Conservation (phyloP, 1,284 basidiomycete genomes). For the Hemileia vastatrix region DNA sequence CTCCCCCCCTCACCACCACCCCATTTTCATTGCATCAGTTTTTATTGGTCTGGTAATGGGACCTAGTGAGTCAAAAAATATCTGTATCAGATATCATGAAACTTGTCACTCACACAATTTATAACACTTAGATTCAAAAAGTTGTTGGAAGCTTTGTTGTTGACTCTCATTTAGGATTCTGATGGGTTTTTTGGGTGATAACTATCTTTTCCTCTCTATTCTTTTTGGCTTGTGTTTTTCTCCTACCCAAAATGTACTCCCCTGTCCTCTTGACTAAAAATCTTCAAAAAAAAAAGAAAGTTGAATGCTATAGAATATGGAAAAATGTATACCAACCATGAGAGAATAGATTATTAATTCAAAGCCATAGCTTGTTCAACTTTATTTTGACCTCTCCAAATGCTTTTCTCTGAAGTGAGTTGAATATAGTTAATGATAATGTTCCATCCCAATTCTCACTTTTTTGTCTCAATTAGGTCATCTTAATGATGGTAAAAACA, state of each 20-base stretch:
- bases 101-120: not conserved
- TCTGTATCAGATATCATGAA: not conserved
- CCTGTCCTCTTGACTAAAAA: conserved; percentile 50
- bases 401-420: conserved; percentile 53
- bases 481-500: conserved; percentile 57
- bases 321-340: conserved; percentile 54
- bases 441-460: not conserved
- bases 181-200: conserved; percentile 18
- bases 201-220: not conserved
- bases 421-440: not conserved
- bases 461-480: conserved; percentile 45
- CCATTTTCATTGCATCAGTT: conserved; percentile 56
- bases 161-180: conserved; percentile 9
- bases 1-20: no score
- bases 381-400: conserved; percentile 55
- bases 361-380: conserved; percentile 53
- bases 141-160: conserved; percentile 12
- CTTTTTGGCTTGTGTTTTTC: not conserved
- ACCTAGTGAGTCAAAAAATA: not conserved
- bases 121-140: not conserved
- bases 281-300: conserved; percentile 18
- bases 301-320: conserved; percentile 24
- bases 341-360: conserved; percentile 54
- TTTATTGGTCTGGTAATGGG: conserved; percentile 55
- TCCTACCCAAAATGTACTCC: conserved; percentile 52